These are phyloP conservation scores for Skeletonema menzelii DNA, from an alignment of 108 stramenopile genomes.

Conservation along the genomic window DNA sequence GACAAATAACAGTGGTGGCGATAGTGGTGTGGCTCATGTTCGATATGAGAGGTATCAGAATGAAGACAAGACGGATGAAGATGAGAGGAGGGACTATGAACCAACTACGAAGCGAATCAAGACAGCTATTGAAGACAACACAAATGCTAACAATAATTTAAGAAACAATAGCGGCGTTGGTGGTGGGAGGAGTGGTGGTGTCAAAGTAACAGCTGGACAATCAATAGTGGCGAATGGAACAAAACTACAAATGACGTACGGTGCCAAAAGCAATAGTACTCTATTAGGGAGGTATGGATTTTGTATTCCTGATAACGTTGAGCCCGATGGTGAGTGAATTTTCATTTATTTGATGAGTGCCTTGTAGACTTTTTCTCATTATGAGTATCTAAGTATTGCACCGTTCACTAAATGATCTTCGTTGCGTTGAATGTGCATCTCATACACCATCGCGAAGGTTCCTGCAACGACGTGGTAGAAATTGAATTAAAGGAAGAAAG, in stretches of 20 bases:
- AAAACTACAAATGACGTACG: slow-evolving; percentile 71
- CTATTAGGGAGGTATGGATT: slow-evolving; percentile 81
- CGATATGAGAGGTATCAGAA: slow-evolving; percentile 22
- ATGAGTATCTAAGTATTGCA: background rate
- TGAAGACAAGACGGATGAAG: background rate
- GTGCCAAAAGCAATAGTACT: slow-evolving; percentile 69
- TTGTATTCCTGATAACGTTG: slow-evolving; percentile 63
- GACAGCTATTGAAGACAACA: too few species aligned
- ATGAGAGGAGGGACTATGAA: background rate
- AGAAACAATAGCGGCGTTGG: background rate
- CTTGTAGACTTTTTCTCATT: background rate
- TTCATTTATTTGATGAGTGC: background rate
- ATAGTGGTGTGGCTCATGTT: slow-evolving; percentile 3
- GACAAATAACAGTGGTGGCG: background rate
- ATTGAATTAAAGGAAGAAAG: slow-evolving; percentile 27
- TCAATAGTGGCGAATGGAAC: slow-evolving; percentile 18
- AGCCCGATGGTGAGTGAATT: slow-evolving; percentile 70
- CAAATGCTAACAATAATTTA: background rate
- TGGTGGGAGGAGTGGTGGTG: background rate
- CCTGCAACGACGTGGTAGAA: slow-evolving; percentile 79
- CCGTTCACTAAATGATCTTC: background rate
- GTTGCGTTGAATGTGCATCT: background rate
- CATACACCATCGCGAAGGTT: slow-evolving; percentile 29
- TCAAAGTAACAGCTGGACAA: slow-evolving; percentile 23
- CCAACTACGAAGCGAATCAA: background rate